Base-by-base conservation (phyloP, 192 early-diverging fungal genomes). In the Kappamyces sp. region DNA sequence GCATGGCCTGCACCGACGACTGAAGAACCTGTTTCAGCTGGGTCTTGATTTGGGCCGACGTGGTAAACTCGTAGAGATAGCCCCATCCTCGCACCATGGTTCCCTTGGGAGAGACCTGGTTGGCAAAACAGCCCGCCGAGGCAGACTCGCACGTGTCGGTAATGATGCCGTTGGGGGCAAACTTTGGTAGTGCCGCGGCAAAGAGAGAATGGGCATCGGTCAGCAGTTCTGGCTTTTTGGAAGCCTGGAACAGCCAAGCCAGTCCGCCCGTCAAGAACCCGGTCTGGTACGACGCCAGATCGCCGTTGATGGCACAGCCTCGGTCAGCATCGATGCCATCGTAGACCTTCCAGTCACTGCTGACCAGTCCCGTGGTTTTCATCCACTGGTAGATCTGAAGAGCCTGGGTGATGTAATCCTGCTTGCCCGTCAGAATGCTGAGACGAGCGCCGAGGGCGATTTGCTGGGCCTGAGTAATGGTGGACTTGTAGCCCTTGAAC, bases 341-440 rank as follows among this genome's bases (percentile, higher is more conserved):
- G 15, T 36, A 40, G 12, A 71, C 62, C 5, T 13, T 2, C 10
- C n/a, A 6, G 40, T 59, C 44, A 3, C 58, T 40, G 32, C 46
- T 64, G 13, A 71, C 12, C 3, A 71, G n/a, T 0, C 60, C 52
- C 3, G 31, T 36, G 42, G 33, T 52, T 50, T 70, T 64, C 43
- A 78, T n/a, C 72, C 72, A 78, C 13, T 40, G 39, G 60, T 72
- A 78, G 38, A 65, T 41, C 43, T 66, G 55, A 12, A 65, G 55
- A 10, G 49, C 58, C 39, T 39, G 49, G 12, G 63, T 15, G 34
- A 51, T 46, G 62, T 72, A 74, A n/a, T 55, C 60, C 32, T 35
- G n/a, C 47, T 72, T 55, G 5, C 47, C 51, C 2, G 69, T 78
- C 12, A 65, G 32, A 10, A 46, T 32, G n/a, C 47, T 51, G 7